Conservation (phyloP, 768 basidiomycete genomes). For the Tulasnella sp. region DNA sequence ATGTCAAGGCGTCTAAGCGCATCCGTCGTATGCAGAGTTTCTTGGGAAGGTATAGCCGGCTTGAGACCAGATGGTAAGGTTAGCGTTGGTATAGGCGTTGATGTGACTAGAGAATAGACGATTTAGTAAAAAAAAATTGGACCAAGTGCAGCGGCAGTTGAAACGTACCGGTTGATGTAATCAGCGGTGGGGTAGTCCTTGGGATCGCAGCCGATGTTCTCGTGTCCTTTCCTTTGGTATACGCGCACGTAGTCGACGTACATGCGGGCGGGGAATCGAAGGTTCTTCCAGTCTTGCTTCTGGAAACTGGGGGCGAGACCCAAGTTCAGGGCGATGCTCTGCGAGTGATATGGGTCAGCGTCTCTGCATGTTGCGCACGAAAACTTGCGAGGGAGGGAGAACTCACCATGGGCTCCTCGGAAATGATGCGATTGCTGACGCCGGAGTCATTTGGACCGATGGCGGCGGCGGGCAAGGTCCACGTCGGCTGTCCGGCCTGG, state of each 20-base stretch:
- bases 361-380: too few species aligned
- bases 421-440: constrained; percentile 61
- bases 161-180: constrained; percentile 48
- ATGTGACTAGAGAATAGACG: constrained; percentile 37
- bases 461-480: constrained; percentile 63
- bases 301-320: constrained; percentile 80
- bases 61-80: constrained; percentile 78
- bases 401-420: constrained; percentile 91
- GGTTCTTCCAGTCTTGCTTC: constrained; percentile 59
- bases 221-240: constrained; percentile 71
- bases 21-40: constrained; percentile 47
- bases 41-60: constrained; percentile 73
- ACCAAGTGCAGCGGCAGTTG: too few species aligned
- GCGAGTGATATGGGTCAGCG: too few species aligned
- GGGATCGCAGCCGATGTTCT: constrained; percentile 73
- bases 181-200: constrained; percentile 66
- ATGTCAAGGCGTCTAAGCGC: constrained; percentile 28
- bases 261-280: constrained; percentile 77
- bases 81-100: constrained; percentile 70
- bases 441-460: constrained; percentile 61
- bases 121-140: background rate
- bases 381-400: background rate
- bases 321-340: constrained; percentile 83
- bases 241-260: constrained; percentile 86
- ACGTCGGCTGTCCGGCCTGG: constrained; percentile 58